Conservation (phyloP, 2,329 filamentous ascomycete genomes). For the Ophiostoma sp. region DNA sequence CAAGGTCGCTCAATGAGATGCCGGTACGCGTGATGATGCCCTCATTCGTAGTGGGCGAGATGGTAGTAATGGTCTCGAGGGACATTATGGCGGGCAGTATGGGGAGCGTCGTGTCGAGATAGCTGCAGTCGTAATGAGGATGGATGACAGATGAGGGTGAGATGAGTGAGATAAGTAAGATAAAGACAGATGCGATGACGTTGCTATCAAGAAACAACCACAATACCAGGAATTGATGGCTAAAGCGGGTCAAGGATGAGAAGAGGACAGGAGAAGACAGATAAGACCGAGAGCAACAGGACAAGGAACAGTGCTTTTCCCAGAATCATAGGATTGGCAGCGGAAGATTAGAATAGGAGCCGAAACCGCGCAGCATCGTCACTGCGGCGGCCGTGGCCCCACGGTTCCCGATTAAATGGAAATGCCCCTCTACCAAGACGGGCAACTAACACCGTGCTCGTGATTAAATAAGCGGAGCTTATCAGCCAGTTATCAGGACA, state of each 20-base stretch:
- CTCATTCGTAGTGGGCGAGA: conserved; percentile 86
- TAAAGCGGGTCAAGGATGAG: not conserved
- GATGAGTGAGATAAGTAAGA: not conserved
- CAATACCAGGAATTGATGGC: no score
- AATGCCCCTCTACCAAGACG: conserved; percentile 12
- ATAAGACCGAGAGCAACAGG: not conserved
- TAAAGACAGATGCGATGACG: not conserved
- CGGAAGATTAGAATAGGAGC: conserved; percentile 1
- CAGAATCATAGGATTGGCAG: not conserved
- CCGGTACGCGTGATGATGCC: conserved; percentile 74
- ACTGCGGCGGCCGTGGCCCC: conserved; percentile 1
- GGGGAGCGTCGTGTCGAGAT: not conserved
- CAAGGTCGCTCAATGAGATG: conserved; percentile 63
- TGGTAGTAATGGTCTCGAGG: conserved; percentile 64
- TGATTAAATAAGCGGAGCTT: not conserved
- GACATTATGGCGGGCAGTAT: conserved; percentile 43
- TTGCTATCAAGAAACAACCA: no score
- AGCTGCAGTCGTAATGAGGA: not conserved
- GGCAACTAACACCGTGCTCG: conserved; percentile 12
- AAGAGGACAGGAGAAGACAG: no score
- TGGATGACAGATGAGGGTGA: not conserved
- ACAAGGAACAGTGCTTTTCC: not conserved
- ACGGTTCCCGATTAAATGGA: conserved; percentile 6
- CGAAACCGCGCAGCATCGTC: conserved; percentile 6
- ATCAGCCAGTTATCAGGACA: not conserved